phyloP scores from a whole-genome alignment of 2,329 filamentous ascomycete genomes.

The Stemphylium beticola region DNA sequence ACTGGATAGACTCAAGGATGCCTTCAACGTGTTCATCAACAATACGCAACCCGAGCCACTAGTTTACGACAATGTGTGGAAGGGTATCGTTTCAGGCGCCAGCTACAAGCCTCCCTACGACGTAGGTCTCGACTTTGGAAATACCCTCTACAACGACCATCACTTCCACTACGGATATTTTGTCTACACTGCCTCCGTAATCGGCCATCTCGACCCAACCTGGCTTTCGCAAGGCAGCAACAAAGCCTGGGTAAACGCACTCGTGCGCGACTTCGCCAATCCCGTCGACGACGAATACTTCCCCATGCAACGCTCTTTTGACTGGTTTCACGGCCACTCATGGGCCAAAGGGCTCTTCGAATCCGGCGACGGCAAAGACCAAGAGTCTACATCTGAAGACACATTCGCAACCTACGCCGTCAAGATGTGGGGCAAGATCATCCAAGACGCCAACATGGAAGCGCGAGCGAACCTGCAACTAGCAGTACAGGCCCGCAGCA shows the following conservation, averaged over 20 bases:
- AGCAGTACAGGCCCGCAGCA: conserved; percentile 73
- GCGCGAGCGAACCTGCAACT: conserved; percentile 83
- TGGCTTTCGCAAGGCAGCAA: conserved; percentile 73
- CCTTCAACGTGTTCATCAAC: conserved; percentile 57
- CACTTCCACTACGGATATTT: conserved; percentile 83
- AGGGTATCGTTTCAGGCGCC: conserved; percentile 80
- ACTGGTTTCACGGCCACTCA: conserved; percentile 91
- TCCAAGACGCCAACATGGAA: conserved; percentile 78
- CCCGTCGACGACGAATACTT: conserved; percentile 73
- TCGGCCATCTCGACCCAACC: conserved; percentile 76
- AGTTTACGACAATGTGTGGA: conserved; percentile 70
- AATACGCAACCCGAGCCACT: conserved; percentile 59
- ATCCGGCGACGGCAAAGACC: conserved; percentile 77
- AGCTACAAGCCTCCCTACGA: conserved; percentile 57
- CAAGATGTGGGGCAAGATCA: conserved; percentile 91
- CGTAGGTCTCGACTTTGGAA: conserved; percentile 82
- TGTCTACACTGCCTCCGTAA: conserved; percentile 84
- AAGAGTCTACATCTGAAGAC: conserved; percentile 94
- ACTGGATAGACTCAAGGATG: conserved; percentile 58
- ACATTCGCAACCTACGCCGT: conserved; percentile 85
- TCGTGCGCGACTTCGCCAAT: conserved; percentile 86
- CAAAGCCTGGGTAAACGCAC: conserved; percentile 78
- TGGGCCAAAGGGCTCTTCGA: conserved; percentile 88
- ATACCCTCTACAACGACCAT: conserved; percentile 78
- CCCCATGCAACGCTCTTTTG: conserved; percentile 75